Evolutionary conservation across 129 eudicot genomes (phyloP), one percentile per base, ranked within the genome.

Genomic region (Deinandra increscens): DNA sequence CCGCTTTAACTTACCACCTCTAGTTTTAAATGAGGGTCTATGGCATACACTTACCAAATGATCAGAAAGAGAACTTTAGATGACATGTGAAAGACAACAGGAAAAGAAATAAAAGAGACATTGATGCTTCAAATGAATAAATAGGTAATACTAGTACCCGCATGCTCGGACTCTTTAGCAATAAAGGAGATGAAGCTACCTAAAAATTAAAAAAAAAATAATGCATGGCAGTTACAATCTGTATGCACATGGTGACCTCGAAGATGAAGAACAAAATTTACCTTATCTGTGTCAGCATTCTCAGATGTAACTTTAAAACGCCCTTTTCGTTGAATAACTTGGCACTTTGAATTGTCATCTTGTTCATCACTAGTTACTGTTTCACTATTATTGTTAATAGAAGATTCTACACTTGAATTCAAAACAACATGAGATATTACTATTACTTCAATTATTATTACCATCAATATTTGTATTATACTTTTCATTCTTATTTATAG

Each of bases 241-340:
- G 49, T 45, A 64, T 22, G 50, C 26, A 37, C 53, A 6, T 26
- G 59, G 20, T 14, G 38, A 67, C 69, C 34, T 50, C 14, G 55
- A 63, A 42, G 45, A 20, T 50, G 12, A 29, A 6, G 14, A 51
- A 49, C 5, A 17, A 9, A 51, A 13, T 2, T 71, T 75, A 89
- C 97, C 95, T 87, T 93, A 14, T 85, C 90, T 9, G 69, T 9
- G 33, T 93, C 99, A 37, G 84, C 83, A 85, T 81, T 94, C 76
- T 89, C 99, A 33, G 97, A 94, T 36, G 97, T 89, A 72, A 94
- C 90, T 79, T 94, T 94, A 62, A 94, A 94, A 29, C 97, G 93
- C 41, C 99, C 99, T 76, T 76, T 87, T 69, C 84, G 99, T 84
- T 94, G 97, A 82, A 94, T 83, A 75, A 94, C 84, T 56, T 79